Evolutionary conservation across 192 early-diverging fungal species (phyloP), one percentile per base, ranked within the genome.

Genomic region (Rhizoclosmatium sp.): DNA sequence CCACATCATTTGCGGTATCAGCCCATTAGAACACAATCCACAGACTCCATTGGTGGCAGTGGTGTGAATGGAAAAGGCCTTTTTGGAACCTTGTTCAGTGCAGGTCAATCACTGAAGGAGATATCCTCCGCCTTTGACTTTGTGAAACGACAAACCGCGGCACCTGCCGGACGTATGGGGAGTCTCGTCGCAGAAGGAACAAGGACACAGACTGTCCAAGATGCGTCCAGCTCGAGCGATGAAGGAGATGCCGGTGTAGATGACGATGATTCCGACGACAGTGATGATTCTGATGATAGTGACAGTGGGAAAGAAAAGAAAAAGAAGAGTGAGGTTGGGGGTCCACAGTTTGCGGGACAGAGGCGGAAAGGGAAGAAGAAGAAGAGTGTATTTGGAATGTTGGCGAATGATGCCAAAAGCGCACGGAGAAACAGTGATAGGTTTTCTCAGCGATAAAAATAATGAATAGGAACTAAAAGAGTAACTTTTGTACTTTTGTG

Each of bases 261-360:
- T 58, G 70, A 71, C 41, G 70, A 58, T 69, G 67, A 69, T 47
- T 23, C 31, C 2, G 42, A 23, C 45, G 46, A 47, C 45, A 69
- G 67, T 42, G 31, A 47, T n/a, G 46, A 44, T 47, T 45, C 40
- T 44, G 23, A 31, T 31, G 67, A 69, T 47, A 40, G 23, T 48
- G 47, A 48, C 9, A 14, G 3, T 21, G 47, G 46, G 5, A 14
- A n/a, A 16, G 46, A 47, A 40, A 1, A 10, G 5, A 4, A 40
- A 46, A 47, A 40, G 41, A n/a, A 19, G 3, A 58, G 7, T 31
- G 23, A 12, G 12, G 54, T 12, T 3, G 45, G 67, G 9, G 67
- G 70, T 31, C 70, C 70, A 59, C 70, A 71, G 70, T 71, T 71
- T 71, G 70, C 70, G 42, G 70, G 70, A 71, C 31, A 69, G 42